Base-by-base conservation (phyloP, 495 filamentous ascomycete species). In the Choiromyces venosus region DNA sequence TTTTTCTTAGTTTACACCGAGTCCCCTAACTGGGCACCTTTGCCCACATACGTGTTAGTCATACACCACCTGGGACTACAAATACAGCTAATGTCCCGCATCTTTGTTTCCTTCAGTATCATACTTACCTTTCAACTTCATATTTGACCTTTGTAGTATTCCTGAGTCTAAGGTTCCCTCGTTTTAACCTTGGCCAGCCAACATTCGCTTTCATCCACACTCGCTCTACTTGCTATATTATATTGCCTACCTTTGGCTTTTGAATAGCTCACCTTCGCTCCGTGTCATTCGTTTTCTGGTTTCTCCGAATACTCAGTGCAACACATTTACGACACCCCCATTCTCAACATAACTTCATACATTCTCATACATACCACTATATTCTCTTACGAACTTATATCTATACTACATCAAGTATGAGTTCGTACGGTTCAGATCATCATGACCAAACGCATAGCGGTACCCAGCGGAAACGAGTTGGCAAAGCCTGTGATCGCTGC, bases 401-500 rank as follows among this genome's bases (percentile, higher is more conserved):
- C 52, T 61, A 14, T 33, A 6, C 52, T 29, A 14, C 33, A 61
- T 33, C 52, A 61, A 61, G 52, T 33, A 61, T 61, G 52, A 69
- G 69, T 37, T 77, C 71, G 37, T 69, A 73, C 61, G 72, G 74
- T 44, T 71, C 75, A 77, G 74, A 67, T 64, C 72, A 74, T 19
- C 75, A 72, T 19, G 75, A 77, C 44, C 75, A 77, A 46, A 56
- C 75, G 37, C 75, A 73, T 52, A 73, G 68, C 29, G 79, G 73
- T n/a, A 68, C 42, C 37, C 76, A 74, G 40, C 86, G 87, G 73
- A 89, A 89, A 79, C 82, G 88, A 76, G 88, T 89, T 61, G 88
- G 87, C 73, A 88, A 88, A 79, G 88, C 88, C 18, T 89, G 88
- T 82, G 88, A 89, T 81, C 86, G 88, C 66, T 89, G 88, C 83